Evolutionary conservation across 2,329 filamentous ascomycete genomes (phyloP), one percentile per base, ranked within the genome.

Genomic region (Pyrenophora graminea): DNA sequence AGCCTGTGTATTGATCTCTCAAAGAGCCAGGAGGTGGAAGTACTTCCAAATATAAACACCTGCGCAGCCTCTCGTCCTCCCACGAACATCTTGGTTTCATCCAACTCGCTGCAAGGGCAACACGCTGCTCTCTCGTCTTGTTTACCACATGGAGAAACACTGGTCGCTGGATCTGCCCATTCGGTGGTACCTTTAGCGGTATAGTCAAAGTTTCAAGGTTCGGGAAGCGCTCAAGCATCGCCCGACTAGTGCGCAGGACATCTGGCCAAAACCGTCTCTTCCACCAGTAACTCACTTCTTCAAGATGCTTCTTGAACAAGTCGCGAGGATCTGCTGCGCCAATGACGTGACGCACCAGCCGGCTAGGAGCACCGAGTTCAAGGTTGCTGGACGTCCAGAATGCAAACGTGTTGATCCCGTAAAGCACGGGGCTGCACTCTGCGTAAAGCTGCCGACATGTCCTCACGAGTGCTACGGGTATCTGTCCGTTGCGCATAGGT

Each of bases 381-480:
- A 46, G 33, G 9, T 60, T 45, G 21, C 31, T 53, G 18, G 59
- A 30, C 3, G 50, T 55, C 51, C 62, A 68, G 10, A 69, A 39
- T 1, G 59, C 56, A 68, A 81, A 82, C 19, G 70, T 72, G 58
- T 82, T 82, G 15, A 59, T 55, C 23, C 74, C 72, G 52, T 81
- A 83, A 3, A 82, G 69, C 4, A 81, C 70, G 2, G 74, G 72
- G 4, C 67, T 67, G 8, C 69, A 69, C 64, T 80, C 79, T 18
- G 60, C 42, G 50, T 77, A 65, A 30, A 77, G 63, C 47, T 76
- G 77, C 23, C 69, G 69, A 61, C 74, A 78, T 4, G 73, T 73
- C 17, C 57, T 61, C 9, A 80, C 23, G 4, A 72, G 45, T 12
- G 59, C 48, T 31, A 56, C 56, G 2, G 67, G 58, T 6, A 69